Percentiles rank a stretch among this genome's conserved stretches.
Evolutionary conservation across 139 green algal genomes (phyloP).

Genomic region (Coelastrella sp.): DNA sequence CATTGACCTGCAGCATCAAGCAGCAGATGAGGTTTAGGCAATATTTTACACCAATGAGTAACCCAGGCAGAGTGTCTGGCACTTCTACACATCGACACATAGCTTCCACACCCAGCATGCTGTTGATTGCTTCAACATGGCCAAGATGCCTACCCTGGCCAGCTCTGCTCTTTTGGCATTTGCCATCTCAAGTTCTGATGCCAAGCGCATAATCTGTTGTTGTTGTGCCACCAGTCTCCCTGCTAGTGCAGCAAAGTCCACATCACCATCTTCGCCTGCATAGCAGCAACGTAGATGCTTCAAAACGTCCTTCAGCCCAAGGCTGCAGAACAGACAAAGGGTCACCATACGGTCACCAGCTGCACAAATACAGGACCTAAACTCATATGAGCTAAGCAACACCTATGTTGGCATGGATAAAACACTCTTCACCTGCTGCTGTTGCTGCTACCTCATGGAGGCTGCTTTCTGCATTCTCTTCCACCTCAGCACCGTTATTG

Average conservation of each 20-base stretch:
- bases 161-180: constrained; percentile 39
- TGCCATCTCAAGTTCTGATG: constrained; percentile 19
- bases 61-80: too few relatives aligned
- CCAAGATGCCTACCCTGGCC: constrained; percentile 32
- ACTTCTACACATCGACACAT: too few relatives aligned
- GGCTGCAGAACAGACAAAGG: not conserved
- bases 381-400: too few relatives aligned
- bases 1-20: constrained; percentile 14
- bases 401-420: too few relatives aligned
- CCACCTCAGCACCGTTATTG: not conserved
- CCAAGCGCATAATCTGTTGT: constrained; percentile 43
- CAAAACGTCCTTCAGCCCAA: too few relatives aligned
- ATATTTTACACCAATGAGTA: too few relatives aligned
- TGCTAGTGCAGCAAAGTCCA: constrained; percentile 22
- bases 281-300: not conserved
- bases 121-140: too few relatives aligned
- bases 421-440: not conserved
- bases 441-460: constrained; percentile 19
- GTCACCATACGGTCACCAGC: too few relatives aligned
- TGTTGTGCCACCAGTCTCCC: constrained; percentile 7
- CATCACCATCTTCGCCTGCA: constrained; percentile 12
- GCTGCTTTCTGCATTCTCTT: not conserved
- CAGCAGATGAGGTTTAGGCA: too few relatives aligned
- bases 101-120: too few relatives aligned
- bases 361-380: too few relatives aligned